A percentile compares a stretch with the other conserved stretches of the same genome.
Conservation (phyloP, 2,329 filamentous ascomycete species). For the Teratosphaeria zuluensis region DNA sequence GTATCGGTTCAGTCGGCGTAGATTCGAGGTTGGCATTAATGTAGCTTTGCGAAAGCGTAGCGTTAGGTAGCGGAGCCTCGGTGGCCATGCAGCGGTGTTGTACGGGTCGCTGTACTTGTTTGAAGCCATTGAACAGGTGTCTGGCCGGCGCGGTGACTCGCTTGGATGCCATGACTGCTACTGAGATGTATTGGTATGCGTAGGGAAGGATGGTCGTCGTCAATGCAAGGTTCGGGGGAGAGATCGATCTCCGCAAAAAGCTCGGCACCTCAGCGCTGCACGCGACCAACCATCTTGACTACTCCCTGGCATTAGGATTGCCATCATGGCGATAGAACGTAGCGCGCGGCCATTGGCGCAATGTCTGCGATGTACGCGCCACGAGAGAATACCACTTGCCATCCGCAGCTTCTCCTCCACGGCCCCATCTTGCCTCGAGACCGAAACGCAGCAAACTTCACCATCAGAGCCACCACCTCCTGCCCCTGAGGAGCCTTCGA, state of each 20-base stretch:
- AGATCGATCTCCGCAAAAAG: neutral
- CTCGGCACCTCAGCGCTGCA: neutral
- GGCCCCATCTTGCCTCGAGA: conserved; percentile 32
- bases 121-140: conserved; percentile 21
- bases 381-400: conserved; percentile 17
- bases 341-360: conserved; percentile 27
- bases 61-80: conserved; percentile 29
- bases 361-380: conserved; percentile 18
- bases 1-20: conserved; percentile 14
- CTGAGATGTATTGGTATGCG: conserved; percentile 1
- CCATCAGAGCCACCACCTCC: conserved; percentile 13
- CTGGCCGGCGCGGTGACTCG: conserved; percentile 29
- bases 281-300: neutral
- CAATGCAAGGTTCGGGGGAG: conserved; percentile 2
- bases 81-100: conserved; percentile 47
- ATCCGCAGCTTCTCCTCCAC: conserved; percentile 43
- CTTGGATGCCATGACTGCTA: conserved; percentile 30
- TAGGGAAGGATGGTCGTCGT: neutral
- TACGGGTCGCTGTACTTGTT: conserved; percentile 9
- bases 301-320: neutral
- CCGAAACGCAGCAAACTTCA: conserved; percentile 25
- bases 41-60: conserved; percentile 11
- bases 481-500: conserved; percentile 27
- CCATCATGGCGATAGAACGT: conserved; percentile 21
- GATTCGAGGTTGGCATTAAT: conserved; percentile 27